These are phyloP conservation scores for Prosopis cineraria DNA, from an alignment of 306 rosid genomes.

Conservation along the genomic window DNA sequence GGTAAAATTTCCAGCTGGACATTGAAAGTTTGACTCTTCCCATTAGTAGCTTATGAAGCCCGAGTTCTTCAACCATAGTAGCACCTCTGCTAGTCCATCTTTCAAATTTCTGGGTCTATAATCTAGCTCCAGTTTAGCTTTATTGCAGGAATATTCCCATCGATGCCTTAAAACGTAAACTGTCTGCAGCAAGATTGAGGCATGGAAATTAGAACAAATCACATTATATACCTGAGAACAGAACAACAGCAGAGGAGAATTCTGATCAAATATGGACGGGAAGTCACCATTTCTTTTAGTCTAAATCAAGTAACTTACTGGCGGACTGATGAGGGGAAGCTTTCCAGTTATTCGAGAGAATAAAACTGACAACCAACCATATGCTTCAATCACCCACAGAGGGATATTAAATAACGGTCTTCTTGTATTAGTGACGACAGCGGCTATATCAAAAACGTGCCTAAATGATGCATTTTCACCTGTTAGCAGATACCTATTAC, in stretches of 20 bases:
- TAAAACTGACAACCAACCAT: slow-evolving; percentile 67
- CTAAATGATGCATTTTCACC: slow-evolving; percentile 90
- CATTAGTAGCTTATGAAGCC: slow-evolving; percentile 58
- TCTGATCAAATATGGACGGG: background rate
- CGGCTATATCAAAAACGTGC: slow-evolving; percentile 76
- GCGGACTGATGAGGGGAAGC: slow-evolving; percentile 89
- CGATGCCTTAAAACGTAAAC: slow-evolving; percentile 67
- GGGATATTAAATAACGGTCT: slow-evolving; percentile 67
- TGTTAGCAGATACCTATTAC: slow-evolving; percentile 74
- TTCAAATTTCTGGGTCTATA: slow-evolving; percentile 69
- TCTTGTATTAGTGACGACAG: slow-evolving; percentile 59
- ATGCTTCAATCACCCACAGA: slow-evolving; percentile 70
- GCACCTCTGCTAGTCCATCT: slow-evolving; percentile 80
- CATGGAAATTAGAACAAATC: slow-evolving; percentile 15
- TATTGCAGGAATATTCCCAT: slow-evolving; percentile 72
- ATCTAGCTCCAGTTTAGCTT: slow-evolving; percentile 45
- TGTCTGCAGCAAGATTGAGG: slow-evolving; percentile 56
- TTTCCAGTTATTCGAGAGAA: slow-evolving; percentile 66
- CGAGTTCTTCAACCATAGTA: slow-evolving; percentile 73
- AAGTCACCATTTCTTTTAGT: background rate
- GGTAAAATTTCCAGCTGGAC: background rate
- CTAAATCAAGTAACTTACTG: slow-evolving; percentile 55
- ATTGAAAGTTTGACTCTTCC: background rate
- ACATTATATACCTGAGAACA: background rate
- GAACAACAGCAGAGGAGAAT: background rate